A percentile compares a stretch with the other conserved stretches of the same genome.
phyloP scores from a whole-genome alignment of 1,284 basidiomycete species.

The Trametes hirsuta region DNA sequence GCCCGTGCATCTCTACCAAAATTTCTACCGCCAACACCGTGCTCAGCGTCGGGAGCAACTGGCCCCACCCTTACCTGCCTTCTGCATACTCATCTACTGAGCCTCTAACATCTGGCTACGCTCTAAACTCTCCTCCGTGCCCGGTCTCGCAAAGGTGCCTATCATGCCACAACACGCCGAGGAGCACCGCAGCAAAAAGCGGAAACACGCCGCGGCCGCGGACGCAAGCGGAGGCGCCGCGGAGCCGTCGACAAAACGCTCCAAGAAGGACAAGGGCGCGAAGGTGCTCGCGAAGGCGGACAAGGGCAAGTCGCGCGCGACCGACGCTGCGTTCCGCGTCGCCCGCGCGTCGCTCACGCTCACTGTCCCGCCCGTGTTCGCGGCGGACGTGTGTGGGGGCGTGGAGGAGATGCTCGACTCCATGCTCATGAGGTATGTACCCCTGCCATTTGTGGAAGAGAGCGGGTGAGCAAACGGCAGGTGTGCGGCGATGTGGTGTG shows the following conservation, averaged over 20 bases:
- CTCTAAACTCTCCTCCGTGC: not conserved
- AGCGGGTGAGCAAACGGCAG: constrained; percentile 14
- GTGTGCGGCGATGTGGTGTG: not conserved
- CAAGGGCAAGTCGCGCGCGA: constrained; percentile 48
- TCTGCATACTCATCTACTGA: not conserved
- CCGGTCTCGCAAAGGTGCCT: not conserved
- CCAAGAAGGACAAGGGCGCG: constrained; percentile 32
- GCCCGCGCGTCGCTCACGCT: constrained; percentile 70
- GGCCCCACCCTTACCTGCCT: not conserved
- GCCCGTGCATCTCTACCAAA: constrained; percentile 11
- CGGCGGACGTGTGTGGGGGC: constrained; percentile 69
- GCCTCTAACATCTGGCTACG: not conserved
- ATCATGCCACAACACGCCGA: constrained; percentile 33
- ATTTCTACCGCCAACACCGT: constrained; percentile 17
- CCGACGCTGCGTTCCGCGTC: constrained; percentile 64
- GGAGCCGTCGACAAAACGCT: constrained; percentile 35
- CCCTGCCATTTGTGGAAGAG: not conserved
- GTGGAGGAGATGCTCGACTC: constrained; percentile 89
- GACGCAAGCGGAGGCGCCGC: constrained; percentile 22
- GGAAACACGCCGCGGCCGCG: constrained; percentile 47
- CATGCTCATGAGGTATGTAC: constrained; percentile 87
- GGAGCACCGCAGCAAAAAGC: constrained; percentile 49
- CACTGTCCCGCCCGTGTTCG: constrained; percentile 85
- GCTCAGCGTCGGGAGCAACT: not conserved
- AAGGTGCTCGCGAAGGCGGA: constrained; percentile 39